phyloP scores from a whole-genome alignment of 2,329 filamentous ascomycete species.

The Sarocladium kiliense region DNA sequence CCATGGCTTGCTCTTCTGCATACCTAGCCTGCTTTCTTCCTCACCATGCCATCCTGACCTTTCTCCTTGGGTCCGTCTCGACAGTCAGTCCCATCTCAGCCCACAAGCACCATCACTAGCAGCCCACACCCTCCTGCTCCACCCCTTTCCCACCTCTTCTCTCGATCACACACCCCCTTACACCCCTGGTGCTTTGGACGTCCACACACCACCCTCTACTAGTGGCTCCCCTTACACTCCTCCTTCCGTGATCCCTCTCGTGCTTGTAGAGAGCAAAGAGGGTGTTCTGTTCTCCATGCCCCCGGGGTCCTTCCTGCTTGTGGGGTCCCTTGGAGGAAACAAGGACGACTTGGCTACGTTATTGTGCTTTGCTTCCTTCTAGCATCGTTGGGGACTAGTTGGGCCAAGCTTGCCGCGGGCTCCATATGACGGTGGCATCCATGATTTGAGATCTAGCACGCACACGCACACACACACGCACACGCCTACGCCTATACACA shows the following conservation, averaged over 20 bases:
- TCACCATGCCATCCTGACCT: neutral
- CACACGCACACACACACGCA: too few species aligned
- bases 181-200: too few species aligned
- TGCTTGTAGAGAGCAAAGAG: neutral
- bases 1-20: neutral
- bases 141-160: neutral
- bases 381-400: neutral
- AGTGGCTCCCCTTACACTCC: neutral
- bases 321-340: neutral
- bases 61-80: neutral
- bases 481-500: too few species aligned
- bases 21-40: neutral
- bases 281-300: neutral
- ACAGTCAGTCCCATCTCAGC: neutral
- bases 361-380: neutral
- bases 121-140: neutral
- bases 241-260: neutral
- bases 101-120: neutral
- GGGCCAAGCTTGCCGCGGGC: constrained; percentile 3
- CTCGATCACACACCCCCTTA: neutral
- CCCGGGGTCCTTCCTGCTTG: neutral
- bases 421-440: constrained; percentile 7
- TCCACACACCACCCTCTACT: neutral
- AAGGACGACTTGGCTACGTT: neutral
- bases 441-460: neutral